These are phyloP conservation scores for Cystobasidiaceae sp. DNA, from an alignment of 1,284 basidiomycete genomes.

Conservation along the genomic window DNA sequence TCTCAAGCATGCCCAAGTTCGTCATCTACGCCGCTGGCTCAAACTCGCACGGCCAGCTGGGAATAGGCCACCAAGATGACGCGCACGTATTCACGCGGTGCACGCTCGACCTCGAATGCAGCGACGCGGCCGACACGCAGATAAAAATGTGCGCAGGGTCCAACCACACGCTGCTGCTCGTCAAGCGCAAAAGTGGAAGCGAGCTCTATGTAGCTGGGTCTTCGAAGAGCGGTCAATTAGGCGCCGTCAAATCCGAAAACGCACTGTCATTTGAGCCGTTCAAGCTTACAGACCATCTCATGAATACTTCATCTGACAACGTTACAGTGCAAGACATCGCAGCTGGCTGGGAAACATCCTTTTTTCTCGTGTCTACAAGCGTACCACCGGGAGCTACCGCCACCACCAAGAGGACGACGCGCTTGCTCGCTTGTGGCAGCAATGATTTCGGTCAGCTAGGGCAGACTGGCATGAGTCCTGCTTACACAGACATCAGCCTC, in stretches of 20 bases:
- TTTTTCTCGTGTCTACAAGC: background rate
- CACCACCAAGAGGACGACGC: background rate
- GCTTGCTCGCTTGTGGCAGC: constrained; percentile 71
- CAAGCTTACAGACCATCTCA: background rate
- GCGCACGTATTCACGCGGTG: constrained; percentile 56
- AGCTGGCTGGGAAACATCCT: constrained; percentile 30
- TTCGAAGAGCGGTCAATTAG: constrained; percentile 29
- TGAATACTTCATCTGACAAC: background rate
- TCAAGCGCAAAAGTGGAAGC: constrained; percentile 43
- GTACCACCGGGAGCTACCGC: background rate
- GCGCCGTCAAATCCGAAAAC: background rate
- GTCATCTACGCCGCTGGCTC: constrained; percentile 60
- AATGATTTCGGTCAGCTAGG: constrained; percentile 75
- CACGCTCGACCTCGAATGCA: background rate
- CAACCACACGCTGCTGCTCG: constrained; percentile 61
- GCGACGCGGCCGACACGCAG: constrained; percentile 39
- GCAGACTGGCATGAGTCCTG: background rate
- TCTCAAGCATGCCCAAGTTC: constrained; percentile 23
- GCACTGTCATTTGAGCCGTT: background rate
- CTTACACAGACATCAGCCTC: background rate
- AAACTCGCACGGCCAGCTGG: constrained; percentile 71
- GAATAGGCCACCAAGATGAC: constrained; percentile 57
- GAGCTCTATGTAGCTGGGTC: constrained; percentile 30
- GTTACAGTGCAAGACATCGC: background rate
- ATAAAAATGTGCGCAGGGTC: constrained; percentile 56